Evolutionary conservation across 768 basidiomycete species (phyloP).

Genomic region (Nidula microcarpa): DNA sequence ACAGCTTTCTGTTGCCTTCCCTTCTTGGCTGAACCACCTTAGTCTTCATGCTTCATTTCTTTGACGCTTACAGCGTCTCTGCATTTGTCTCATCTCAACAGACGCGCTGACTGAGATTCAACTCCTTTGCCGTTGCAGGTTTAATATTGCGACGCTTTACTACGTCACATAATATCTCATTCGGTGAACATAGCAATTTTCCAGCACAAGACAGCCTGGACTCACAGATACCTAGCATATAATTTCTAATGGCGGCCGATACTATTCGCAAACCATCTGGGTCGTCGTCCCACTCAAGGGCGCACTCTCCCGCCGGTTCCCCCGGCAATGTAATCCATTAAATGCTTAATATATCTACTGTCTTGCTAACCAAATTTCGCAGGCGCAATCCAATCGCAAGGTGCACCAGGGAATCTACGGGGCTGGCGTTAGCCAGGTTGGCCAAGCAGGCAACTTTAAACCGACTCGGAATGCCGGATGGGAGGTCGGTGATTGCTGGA

Average conservation of each 20-base stretch:
- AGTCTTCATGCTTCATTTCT: slow-evolving; percentile 21
- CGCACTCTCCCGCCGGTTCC: slow-evolving; percentile 60
- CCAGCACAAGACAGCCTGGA: no score
- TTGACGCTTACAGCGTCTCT: no score
- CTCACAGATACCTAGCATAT: slow-evolving; percentile 8
- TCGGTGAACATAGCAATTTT: background rate
- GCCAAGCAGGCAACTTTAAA: slow-evolving; percentile 42
- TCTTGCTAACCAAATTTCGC: slow-evolving; percentile 1
- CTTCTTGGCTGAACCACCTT: slow-evolving; percentile 1
- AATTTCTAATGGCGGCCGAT: slow-evolving; percentile 32
- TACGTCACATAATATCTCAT: background rate
- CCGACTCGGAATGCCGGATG: slow-evolving; percentile 53
- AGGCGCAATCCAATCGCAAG: slow-evolving; percentile 44
- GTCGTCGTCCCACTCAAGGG: slow-evolving; percentile 62
- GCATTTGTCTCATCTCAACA: no score
- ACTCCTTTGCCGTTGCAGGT: background rate
- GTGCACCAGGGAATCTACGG: slow-evolving; percentile 39
- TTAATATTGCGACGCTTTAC: background rate
- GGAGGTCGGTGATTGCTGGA: slow-evolving; percentile 45
- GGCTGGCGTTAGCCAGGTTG: slow-evolving; percentile 41
- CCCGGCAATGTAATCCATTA: slow-evolving; percentile 45
- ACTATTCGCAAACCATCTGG: slow-evolving; percentile 66
- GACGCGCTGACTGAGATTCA: background rate
- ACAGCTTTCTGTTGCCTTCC: slow-evolving; percentile 7
- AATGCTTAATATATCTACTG: no score